Evolutionary conservation across 208 protist species (phyloP).

Genomic region (Vickermania spadyakhi): DNA sequence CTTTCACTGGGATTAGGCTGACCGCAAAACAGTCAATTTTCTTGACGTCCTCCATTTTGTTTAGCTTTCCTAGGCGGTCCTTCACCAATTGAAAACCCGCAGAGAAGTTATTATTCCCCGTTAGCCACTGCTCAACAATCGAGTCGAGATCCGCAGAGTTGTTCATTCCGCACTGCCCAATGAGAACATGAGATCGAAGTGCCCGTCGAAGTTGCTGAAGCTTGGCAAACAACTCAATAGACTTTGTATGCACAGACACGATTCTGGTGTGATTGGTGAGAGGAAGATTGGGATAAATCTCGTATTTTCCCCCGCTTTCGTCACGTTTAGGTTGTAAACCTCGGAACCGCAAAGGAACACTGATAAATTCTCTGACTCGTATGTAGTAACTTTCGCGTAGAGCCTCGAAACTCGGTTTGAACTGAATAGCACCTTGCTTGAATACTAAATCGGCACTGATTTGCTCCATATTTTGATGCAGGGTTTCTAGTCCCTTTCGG

Average conservation of each 20-base stretch:
- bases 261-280: constrained; percentile 79
- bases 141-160: constrained; percentile 84
- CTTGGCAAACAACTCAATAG: constrained; percentile 88
- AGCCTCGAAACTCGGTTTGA: constrained; percentile 93
- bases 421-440: constrained; percentile 88
- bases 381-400: constrained; percentile 93
- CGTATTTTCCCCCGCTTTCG: constrained; percentile 35
- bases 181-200: constrained; percentile 76
- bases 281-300: constrained; percentile 89
- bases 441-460: constrained; percentile 92
- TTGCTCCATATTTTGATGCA: constrained; percentile 91
- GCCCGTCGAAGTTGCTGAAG: constrained; percentile 81
- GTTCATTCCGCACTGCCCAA: constrained; percentile 85
- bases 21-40: constrained; percentile 92
- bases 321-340: constrained; percentile 83
- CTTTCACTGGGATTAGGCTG: constrained; percentile 88
- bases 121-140: constrained; percentile 74
- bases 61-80: constrained; percentile 70
- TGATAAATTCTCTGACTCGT: constrained; percentile 92
- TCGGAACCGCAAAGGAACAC: constrained; percentile 88
- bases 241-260: constrained; percentile 85
- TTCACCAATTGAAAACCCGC: constrained; percentile 86
- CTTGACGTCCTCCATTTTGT: constrained; percentile 84
- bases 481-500: constrained; percentile 77
- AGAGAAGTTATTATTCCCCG: constrained; percentile 49